Evolutionary conservation across 129 eudicot species (phyloP).

Genomic region (Sambucus nigra): DNA sequence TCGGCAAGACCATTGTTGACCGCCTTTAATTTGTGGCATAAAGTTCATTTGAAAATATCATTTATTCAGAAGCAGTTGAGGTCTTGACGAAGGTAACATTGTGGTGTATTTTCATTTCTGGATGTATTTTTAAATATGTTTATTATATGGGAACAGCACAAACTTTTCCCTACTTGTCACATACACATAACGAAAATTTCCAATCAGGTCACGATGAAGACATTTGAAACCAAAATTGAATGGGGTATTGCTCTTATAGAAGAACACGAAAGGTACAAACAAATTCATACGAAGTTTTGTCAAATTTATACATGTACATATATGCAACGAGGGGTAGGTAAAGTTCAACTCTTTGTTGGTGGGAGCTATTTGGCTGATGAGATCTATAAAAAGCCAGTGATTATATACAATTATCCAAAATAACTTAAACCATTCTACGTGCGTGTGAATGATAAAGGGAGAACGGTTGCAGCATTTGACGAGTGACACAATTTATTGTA

Average conservation of each 20-base stretch:
- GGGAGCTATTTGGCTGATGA: constrained; percentile 68
- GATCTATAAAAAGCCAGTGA: constrained; percentile 57
- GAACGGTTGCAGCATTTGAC: constrained; percentile 76
- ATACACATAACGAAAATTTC: constrained; percentile 1
- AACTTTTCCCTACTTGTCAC: no score
- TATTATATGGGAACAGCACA: neutral
- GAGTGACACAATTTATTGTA: neutral
- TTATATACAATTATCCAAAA: constrained; percentile 61
- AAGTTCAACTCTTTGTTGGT: neutral
- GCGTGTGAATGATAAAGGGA: constrained; percentile 65
- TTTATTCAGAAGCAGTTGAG: constrained; percentile 78
- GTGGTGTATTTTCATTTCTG: neutral
- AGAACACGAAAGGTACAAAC: constrained; percentile 73
- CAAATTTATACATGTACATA: neutral
- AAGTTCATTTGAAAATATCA: constrained; percentile 44
- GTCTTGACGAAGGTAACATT: constrained; percentile 43
- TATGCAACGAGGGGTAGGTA: neutral
- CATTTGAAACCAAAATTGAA: constrained; percentile 34
- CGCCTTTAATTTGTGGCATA: constrained; percentile 42
- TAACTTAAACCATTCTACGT: constrained; percentile 65
- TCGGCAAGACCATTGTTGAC: constrained; percentile 41
- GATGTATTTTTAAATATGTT: neutral
- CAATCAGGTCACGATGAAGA: constrained; percentile 46
- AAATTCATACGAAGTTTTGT: neutral
- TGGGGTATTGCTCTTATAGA: constrained; percentile 56